These are phyloP conservation scores for Aspergillus hancockii DNA, from an alignment of 495 filamentous ascomycete genomes.

Conservation along the genomic window DNA sequence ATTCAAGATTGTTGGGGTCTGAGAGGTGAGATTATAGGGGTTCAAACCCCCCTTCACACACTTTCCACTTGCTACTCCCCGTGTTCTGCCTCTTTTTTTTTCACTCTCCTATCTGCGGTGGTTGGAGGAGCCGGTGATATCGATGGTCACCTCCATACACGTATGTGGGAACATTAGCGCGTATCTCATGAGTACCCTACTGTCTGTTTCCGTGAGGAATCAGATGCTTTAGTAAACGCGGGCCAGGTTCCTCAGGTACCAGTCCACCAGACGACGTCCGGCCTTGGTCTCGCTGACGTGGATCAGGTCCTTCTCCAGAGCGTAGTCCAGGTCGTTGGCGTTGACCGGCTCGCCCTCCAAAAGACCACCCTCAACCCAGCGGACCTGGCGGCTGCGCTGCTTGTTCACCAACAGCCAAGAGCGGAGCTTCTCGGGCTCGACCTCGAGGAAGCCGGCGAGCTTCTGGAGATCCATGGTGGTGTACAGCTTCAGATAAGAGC, in stretches of 20 bases:
- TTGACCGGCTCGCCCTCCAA: slow-evolving; percentile 90
- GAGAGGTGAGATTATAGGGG: slow-evolving; percentile 26
- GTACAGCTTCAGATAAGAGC: slow-evolving; percentile 98
- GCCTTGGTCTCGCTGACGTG: slow-evolving; percentile 99
- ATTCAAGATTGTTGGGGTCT: slow-evolving; percentile 16
- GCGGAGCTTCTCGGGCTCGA: slow-evolving; percentile 87
- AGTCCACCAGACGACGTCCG: slow-evolving; percentile 93
- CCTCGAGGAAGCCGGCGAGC: slow-evolving; percentile 93
- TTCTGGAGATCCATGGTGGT: slow-evolving; percentile 99
- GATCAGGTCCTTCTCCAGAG: slow-evolving; percentile 94
- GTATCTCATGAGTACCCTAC: slow-evolving; percentile 12
- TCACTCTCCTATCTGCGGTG: background rate
- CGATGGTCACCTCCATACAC: background rate
- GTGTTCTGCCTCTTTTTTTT: background rate
- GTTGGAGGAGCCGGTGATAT: background rate
- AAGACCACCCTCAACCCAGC: slow-evolving; percentile 88
- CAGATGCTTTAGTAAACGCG: slow-evolving; percentile 70
- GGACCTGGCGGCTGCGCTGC: slow-evolving; percentile 93
- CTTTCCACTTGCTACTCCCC: background rate
- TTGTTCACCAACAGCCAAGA: slow-evolving; percentile 94
- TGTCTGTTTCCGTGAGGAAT: slow-evolving; percentile 9
- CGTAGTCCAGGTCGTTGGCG: slow-evolving; percentile 93
- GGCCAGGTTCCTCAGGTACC: slow-evolving; percentile 96
- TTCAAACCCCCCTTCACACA: background rate
- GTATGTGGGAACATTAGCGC: slow-evolving; percentile 9